A percentile compares a stretch with the other conserved stretches of the same genome.
Evolutionary conservation across 371 early-diverging fungal species (phyloP).

Genomic region (Zancudomyces culisetae): DNA sequence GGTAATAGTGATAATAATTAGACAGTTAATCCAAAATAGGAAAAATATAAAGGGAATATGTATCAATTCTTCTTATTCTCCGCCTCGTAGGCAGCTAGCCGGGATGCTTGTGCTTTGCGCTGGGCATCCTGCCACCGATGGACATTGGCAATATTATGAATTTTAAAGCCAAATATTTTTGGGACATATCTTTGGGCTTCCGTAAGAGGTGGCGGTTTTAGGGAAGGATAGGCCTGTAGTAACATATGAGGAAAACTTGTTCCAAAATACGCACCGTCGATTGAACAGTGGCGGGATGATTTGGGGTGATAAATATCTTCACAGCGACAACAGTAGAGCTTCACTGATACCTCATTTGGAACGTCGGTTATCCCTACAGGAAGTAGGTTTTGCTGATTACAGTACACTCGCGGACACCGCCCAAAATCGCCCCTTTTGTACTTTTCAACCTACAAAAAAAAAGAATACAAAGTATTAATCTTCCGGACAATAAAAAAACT

Average conservation of each 20-base stretch:
- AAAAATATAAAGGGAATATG: too few species aligned
- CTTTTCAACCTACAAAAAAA: slow-evolving; percentile 36
- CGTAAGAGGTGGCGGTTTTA: slow-evolving; percentile 44
- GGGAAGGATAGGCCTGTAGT: slow-evolving; percentile 73
- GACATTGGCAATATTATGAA: slow-evolving; percentile 33
- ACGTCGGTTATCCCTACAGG: slow-evolving; percentile 82
- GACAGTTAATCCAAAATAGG: too few species aligned
- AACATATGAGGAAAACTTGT: slow-evolving; percentile 94
- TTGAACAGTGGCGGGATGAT: slow-evolving; percentile 45
- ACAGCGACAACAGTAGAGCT: slow-evolving; percentile 82
- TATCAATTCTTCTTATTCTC: not conserved
- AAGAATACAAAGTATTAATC: not conserved
- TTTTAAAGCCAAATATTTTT: slow-evolving; percentile 87
- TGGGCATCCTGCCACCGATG: slow-evolving; percentile 73
- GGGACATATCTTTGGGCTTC: slow-evolving; percentile 62
- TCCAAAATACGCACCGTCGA: slow-evolving; percentile 97
- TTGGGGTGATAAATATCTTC: slow-evolving; percentile 88
- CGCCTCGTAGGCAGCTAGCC: not conserved
- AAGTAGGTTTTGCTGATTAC: slow-evolving; percentile 58
- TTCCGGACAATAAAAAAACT: not conserved
- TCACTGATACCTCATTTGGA: slow-evolving; percentile 61
- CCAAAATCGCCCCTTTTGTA: slow-evolving; percentile 84
- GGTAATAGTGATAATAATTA: not conserved
- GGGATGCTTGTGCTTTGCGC: slow-evolving; percentile 23
- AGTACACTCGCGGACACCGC: slow-evolving; percentile 79